Evolutionary conservation across 305 asterid species (phyloP).

Genomic region (Petunia hybrid): DNA sequence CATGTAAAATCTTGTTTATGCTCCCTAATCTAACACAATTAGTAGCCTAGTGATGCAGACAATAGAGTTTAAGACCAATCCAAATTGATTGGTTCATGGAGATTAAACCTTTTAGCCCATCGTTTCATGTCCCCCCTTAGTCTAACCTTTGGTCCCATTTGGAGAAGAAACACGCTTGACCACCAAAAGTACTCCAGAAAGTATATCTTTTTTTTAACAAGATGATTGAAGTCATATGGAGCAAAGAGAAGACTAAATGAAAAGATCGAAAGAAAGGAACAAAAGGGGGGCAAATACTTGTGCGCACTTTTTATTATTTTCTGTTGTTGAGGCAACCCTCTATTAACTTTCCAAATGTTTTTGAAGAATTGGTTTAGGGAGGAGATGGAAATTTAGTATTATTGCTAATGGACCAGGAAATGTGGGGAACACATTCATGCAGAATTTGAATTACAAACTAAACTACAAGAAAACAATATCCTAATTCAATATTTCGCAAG

Average conservation of each 20-base stretch:
- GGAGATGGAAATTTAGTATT: conserved; percentile 30
- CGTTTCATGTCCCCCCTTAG: conserved; percentile 61
- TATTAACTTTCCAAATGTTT: conserved; percentile 38
- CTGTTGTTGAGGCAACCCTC: neutral
- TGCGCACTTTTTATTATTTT: conserved; percentile 34
- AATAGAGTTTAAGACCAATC: conserved; percentile 38
- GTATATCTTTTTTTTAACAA: conserved; percentile 42
- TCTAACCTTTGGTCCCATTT: conserved; percentile 55
- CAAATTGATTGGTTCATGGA: conserved; percentile 55
- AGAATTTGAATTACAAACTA: conserved; percentile 48
- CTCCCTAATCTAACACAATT: conserved; percentile 51
- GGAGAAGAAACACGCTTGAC: conserved; percentile 42
- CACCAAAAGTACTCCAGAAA: conserved; percentile 49
- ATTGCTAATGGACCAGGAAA: conserved; percentile 50
- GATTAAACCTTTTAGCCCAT: conserved; percentile 70
- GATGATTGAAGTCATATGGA: conserved; percentile 51
- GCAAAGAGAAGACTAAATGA: conserved; percentile 2
- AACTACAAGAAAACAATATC: neutral
- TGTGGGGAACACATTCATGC: conserved; percentile 81
- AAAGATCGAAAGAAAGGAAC: conserved; percentile 1
- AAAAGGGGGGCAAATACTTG: conserved; percentile 37
- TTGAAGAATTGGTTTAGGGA: conserved; percentile 33
- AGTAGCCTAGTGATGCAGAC: conserved; percentile 37
- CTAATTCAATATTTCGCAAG: neutral
- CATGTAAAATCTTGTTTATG: conserved; percentile 46